Base-by-base conservation (phyloP, 441 rosid species). In the Adansonia rubrostipa region DNA sequence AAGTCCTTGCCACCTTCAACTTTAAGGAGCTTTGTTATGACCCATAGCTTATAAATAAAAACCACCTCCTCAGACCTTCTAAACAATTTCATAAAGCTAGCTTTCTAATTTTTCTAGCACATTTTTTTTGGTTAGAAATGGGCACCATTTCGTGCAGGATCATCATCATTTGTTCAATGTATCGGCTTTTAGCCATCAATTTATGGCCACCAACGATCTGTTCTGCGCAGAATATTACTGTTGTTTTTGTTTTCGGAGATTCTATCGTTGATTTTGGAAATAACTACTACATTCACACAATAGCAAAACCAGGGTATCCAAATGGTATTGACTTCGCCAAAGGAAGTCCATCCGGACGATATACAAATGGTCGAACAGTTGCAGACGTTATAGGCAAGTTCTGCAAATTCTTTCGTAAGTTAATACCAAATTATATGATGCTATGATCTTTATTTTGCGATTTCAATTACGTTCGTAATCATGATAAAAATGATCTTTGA, bases 301-400 rank as follows among this genome's bases (percentile, higher is more conserved):
- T 15, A 6, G 75, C 75, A n/a, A 24, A 44, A 48, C 60, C 75
- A 3, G 0, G 0, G 11, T 51, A 3, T 51, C 88, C 90, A 2
- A 82, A 84, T 33, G 90, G 90, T 53, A 84, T 87, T 13, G 90
- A 87, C 76, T 80, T 85, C 0, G 88, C 86, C 0, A 57, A 69
- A 10, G 58, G 74, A 6, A 1, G 44, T 50, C 88, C 87, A 1
- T 84, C 90, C 0, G 87, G 90, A 20, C 76, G 90, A 40, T 87
- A 13, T 82, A 85, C 88, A 48, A 87, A 85, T 73, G 87, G 85
- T 9, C 81, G 87, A 74, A 87, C 87, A 3, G 81, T 84, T 54
- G 66, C 65, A 13, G 90, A 87, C 45, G 79, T 84, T 47, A 40
- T 87, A 67, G 72, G 54, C 54, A 67, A 19, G 54, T 19, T 17